Evolutionary conservation across 441 rosid genomes (phyloP).

Genomic region (Manihot esculenta): DNA sequence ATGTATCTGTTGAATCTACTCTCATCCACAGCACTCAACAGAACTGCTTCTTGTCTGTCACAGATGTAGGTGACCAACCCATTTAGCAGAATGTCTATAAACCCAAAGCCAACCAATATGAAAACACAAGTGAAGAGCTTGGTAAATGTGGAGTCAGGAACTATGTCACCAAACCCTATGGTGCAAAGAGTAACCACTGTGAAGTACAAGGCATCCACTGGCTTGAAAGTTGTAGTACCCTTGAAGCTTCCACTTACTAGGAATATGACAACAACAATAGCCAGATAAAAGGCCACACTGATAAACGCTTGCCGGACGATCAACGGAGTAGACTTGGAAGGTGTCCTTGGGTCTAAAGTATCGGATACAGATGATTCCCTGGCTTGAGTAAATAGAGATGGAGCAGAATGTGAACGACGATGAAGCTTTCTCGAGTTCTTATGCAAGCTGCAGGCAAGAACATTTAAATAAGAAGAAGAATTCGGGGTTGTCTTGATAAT

Average conservation of each 20-base stretch:
- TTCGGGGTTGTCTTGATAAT: conserved; percentile 32
- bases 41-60: conserved; percentile 58
- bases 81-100: conserved; percentile 55
- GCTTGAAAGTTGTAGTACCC: conserved; percentile 40
- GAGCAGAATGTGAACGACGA: conserved; percentile 60
- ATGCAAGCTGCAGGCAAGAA: conserved; percentile 40
- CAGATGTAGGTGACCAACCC: conserved; percentile 66
- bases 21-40: conserved; percentile 57
- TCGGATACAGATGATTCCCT: conserved; percentile 26
- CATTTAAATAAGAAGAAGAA: conserved; percentile 38
- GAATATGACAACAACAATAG: conserved; percentile 37
- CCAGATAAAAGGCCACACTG: conserved; percentile 40
- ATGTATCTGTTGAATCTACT: conserved; percentile 44
- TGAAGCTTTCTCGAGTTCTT: conserved; percentile 25
- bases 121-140: conserved; percentile 57
- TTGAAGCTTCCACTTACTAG: conserved; percentile 39
- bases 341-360: conserved; percentile 26
- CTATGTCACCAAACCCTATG: conserved; percentile 68
- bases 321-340: conserved; percentile 34
- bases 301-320: conserved; percentile 59
- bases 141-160: conserved; percentile 54
- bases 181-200: conserved; percentile 69
- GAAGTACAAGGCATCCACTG: conserved; percentile 63
- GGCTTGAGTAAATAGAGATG: conserved; percentile 43
- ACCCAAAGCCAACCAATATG: conserved; percentile 61